phyloP scores from a whole-genome alignment of 352 stramenopile species.

The Phytophthora agathidicida region DNA sequence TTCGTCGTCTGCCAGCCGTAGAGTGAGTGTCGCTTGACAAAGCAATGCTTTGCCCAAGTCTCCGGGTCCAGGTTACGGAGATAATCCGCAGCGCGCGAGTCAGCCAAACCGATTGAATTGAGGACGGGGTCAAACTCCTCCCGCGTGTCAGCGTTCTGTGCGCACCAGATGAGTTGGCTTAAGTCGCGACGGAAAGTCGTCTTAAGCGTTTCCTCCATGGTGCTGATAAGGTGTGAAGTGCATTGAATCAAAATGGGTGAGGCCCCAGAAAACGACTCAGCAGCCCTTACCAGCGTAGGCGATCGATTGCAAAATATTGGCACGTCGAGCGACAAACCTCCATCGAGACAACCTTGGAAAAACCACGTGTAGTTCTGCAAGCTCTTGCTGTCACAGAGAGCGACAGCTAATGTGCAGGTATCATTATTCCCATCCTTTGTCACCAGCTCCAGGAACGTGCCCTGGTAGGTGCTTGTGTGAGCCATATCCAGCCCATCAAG shows the following conservation, averaged over 20 bases:
- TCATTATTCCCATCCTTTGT: conserved; percentile 52
- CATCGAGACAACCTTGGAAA: conserved; percentile 38
- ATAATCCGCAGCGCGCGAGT: conserved; percentile 27
- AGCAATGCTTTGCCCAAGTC: conserved; percentile 49
- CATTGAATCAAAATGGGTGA: conserved; percentile 51
- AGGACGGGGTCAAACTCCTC: conserved; percentile 40
- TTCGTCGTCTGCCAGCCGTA: conserved; percentile 46
- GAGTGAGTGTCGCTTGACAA: conserved; percentile 39
- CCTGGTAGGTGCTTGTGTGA: conserved; percentile 45
- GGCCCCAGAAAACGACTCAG: conserved; percentile 30
- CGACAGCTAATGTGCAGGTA: conserved; percentile 38
- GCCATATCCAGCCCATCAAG: conserved; percentile 39
- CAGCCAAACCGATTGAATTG: conserved; percentile 12
- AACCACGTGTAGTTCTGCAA: conserved; percentile 52
- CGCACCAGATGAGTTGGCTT: conserved; percentile 30
- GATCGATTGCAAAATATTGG: conserved; percentile 48
- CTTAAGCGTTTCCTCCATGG: conserved; percentile 40
- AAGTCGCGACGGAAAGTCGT: conserved; percentile 25
- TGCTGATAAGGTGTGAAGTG: conserved; percentile 33
- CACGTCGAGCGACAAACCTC: conserved; percentile 35
- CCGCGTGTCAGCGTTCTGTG: conserved; percentile 37
- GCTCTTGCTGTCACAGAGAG: conserved; percentile 38
- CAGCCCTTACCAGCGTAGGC: conserved; percentile 29
- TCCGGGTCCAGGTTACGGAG: conserved; percentile 32
- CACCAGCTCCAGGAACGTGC: conserved; percentile 41